Base-by-base conservation (phyloP, 257 asterid species). In the Rhazya stricta region DNA sequence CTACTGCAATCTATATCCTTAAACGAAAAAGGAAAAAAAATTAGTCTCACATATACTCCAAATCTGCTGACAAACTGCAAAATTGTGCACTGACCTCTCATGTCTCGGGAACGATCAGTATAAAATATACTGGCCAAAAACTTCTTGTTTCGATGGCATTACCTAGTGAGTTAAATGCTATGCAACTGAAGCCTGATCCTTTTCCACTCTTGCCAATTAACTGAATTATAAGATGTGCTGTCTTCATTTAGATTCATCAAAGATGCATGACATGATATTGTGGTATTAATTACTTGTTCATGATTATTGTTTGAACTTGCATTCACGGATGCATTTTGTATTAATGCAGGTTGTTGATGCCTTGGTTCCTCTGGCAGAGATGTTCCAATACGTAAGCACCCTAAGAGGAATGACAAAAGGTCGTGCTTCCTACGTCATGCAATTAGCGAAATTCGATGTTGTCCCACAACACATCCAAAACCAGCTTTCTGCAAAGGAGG, bases 391-490 rank as follows among this genome's bases (percentile, higher is more conserved):
- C 13, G 99, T 95, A 37, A 95, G 99, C 73, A 90, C 93, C 25
- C 86, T 95, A 36, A 76, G 98, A 72, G 97, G 97, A 68, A 90
- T 88, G 99, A 92, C 99, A 36, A 95, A 95, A 81, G 99, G 97
- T 1, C 91, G 97, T 16, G 99, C 99, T 57, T 95, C 99, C 3
- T 95, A 95, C 83, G 85, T 91, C 1, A 95, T 95, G 99, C 99
- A 92, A 76, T 80, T 92, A 82, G 97, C 96, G 75, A 92, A 92
- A 72, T 95, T 95, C 68, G 99, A 92, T 3, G 98, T 95, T 19
- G 99, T 95, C 27, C 99, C 99, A 32, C 97, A 88, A 78, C 97
- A 95, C 87, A 95, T 92, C 72, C 99, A 95, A 83, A 89, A 91
- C 80, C 91, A 89, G 88, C 86, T 95, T 13, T 84, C 99, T 57